Base-by-base conservation (phyloP, 163 green algal genomes). In the Chloromonas sp. region DNA sequence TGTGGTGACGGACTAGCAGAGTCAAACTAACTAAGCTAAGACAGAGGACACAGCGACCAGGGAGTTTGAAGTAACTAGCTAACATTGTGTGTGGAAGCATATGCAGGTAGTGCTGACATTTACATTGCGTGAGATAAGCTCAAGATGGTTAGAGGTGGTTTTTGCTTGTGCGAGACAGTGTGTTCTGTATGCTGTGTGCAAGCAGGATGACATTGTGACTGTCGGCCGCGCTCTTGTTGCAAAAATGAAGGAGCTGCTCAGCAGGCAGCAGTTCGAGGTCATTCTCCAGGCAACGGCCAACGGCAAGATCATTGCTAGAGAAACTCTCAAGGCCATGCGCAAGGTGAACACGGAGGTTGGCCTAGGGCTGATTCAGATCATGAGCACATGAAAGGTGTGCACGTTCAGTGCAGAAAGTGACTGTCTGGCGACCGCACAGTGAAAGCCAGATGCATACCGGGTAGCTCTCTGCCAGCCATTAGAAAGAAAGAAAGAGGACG, bases 251-350 rank as follows among this genome's bases (percentile, higher is more conserved):
- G 90, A 94, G 14, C 85, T 95, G 76, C 87, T 99, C 79, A 87
- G 94, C 79, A 86, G 94, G 2, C 94, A 98, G 88, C 91, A 96
- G 86, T 98, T 96, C 85, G 93, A 98, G 84, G 88, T 98, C 1
- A 86, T 90, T 14, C 89, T 98, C 66, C 96, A 97, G 89, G 92
- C 95, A 0, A 84, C 91, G 8, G 92, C 93, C 0, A 92, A 92
- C 57, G 91, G 90, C 1, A 91, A 92, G 60, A 89, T 98, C 3
- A 85, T 98, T 2, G 95, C 94, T 3, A 89, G 95, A 0, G 96
- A 98, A 87, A 98, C 93, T 62, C 81, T 98, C 36, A 90, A 89
- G 76, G 94, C 95, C 0, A 88, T 92, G 62, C 89, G 95, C 71
- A 97, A 97, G 89, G 36, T 36, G 71, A 58, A 78, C 71, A 78